Percentiles rank a stretch among this genome's conserved stretches.
phyloP scores from a whole-genome alignment of 768 basidiomycete genomes.

The Suillus subaureus region DNA sequence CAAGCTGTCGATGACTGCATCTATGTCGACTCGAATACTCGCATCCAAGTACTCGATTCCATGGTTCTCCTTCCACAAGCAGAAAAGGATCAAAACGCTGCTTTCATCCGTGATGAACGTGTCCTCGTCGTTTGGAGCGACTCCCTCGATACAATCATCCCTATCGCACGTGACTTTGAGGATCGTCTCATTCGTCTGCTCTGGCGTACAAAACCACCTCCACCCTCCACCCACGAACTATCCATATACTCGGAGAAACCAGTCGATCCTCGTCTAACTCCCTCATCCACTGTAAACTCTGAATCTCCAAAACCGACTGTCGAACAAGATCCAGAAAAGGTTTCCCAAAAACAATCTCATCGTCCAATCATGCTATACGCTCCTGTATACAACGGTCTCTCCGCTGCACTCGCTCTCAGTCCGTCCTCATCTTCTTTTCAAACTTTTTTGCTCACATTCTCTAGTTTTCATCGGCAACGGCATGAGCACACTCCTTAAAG shows the following conservation, averaged over 20 bases:
- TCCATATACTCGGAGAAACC: constrained; percentile 37
- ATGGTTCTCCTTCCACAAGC: constrained; percentile 70
- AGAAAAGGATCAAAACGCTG: constrained; percentile 41
- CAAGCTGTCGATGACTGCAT: constrained; percentile 34
- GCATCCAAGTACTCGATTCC: constrained; percentile 83
- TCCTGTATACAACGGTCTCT: constrained; percentile 28
- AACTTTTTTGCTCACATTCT: constrained; percentile 16
- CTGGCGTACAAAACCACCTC: constrained; percentile 45
- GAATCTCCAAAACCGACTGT: constrained; percentile 29
- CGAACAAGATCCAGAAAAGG: constrained; percentile 40
- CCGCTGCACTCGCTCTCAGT: constrained; percentile 30
- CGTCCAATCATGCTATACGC: constrained; percentile 29
- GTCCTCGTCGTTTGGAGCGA: constrained; percentile 87
- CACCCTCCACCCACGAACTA: constrained; percentile 24
- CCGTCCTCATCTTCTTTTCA: neutral
- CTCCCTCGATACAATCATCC: constrained; percentile 73
- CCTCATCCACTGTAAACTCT: neutral
- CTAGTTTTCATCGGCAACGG: constrained; percentile 68
- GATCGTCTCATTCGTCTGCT: constrained; percentile 58
- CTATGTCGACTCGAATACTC: constrained; percentile 56
- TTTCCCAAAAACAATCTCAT: constrained; percentile 10
- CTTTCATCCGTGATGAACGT: constrained; percentile 85
- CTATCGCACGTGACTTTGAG: constrained; percentile 50
- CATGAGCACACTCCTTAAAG: constrained; percentile 58
- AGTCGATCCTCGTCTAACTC: constrained; percentile 9